Evolutionary conservation across 2,329 filamentous ascomycete species (phyloP).

Genomic region (Trichoderma gracile): DNA sequence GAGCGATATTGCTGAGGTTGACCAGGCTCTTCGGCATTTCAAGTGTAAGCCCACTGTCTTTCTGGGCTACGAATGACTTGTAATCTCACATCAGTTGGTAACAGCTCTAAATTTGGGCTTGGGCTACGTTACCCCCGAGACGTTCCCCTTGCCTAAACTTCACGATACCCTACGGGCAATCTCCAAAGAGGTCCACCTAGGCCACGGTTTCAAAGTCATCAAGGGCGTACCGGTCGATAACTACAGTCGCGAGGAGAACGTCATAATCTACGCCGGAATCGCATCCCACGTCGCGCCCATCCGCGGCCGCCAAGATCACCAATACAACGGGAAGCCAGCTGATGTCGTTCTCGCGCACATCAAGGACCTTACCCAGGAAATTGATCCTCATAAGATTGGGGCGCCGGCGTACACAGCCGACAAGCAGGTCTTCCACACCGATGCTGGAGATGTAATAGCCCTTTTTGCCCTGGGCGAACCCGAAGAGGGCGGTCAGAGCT

Average conservation of each 20-base stretch:
- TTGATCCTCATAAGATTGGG: slow-evolving; percentile 47
- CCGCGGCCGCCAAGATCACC: slow-evolving; percentile 55
- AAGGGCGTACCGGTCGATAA: slow-evolving; percentile 56
- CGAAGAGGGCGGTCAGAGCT: slow-evolving; percentile 56
- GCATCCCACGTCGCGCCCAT: slow-evolving; percentile 58
- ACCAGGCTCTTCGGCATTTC: slow-evolving; percentile 45
- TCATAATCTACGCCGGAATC: slow-evolving; percentile 61
- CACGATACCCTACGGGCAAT: slow-evolving; percentile 51
- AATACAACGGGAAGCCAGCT: slow-evolving; percentile 46
- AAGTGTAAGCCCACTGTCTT: slow-evolving; percentile 36
- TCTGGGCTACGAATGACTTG: not conserved
- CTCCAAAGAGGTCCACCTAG: slow-evolving; percentile 56
- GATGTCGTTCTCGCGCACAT: slow-evolving; percentile 61
- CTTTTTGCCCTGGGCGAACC: slow-evolving; percentile 57
- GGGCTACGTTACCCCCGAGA: slow-evolving; percentile 46
- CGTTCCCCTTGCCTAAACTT: slow-evolving; percentile 57
- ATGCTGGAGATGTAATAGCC: slow-evolving; percentile 59
- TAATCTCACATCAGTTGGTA: no score
- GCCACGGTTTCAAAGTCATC: slow-evolving; percentile 62
- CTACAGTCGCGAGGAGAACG: slow-evolving; percentile 57
- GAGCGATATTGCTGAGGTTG: slow-evolving; percentile 52
- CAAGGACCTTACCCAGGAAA: slow-evolving; percentile 55
- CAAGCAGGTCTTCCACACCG: slow-evolving; percentile 65
- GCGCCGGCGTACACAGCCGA: slow-evolving; percentile 61
- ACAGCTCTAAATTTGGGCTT: slow-evolving; percentile 42